phyloP scores from a whole-genome alignment of 176 grass and related monocot species.

The Aegilops longissima region DNA sequence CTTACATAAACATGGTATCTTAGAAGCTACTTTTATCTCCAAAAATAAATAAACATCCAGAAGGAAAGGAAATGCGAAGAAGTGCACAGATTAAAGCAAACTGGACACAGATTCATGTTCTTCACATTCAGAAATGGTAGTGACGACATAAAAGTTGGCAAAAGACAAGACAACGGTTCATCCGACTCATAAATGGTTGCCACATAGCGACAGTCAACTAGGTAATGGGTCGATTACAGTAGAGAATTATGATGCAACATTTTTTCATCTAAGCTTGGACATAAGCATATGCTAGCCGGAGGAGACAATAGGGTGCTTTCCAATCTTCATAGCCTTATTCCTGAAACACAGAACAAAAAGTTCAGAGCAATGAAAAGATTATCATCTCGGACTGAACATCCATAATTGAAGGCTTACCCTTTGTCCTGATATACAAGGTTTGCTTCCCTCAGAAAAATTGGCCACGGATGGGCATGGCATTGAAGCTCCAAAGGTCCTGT shows the following conservation, averaged over 20 bases:
- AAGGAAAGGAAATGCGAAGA: too few species aligned
- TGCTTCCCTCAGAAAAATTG: constrained; percentile 30
- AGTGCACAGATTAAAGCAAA: too few species aligned
- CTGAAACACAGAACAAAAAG: background rate
- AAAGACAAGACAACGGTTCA: background rate
- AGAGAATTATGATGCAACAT: constrained; percentile 28
- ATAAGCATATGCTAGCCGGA: constrained; percentile 24
- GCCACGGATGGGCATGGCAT: constrained; percentile 34
- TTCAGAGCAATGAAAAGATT: background rate
- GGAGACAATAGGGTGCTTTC: constrained; percentile 26
- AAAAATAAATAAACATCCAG: too few species aligned
- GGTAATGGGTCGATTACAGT: background rate
- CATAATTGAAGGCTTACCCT: background rate
- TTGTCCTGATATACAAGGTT: constrained; percentile 24
- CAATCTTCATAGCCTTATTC: constrained; percentile 34
- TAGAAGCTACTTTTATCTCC: too few species aligned
- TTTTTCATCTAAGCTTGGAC: constrained; percentile 33
- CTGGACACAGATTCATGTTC: too few species aligned
- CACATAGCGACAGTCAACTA: constrained; percentile 1
- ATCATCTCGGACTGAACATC: background rate
- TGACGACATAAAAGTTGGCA: too few species aligned
- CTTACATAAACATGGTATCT: too few species aligned
- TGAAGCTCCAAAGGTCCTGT: constrained; percentile 73
- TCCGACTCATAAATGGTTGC: constrained; percentile 14
- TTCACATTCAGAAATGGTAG: too few species aligned